Conservation (phyloP, 1,284 basidiomycete species). For the Malassezia arunalokei region DNA sequence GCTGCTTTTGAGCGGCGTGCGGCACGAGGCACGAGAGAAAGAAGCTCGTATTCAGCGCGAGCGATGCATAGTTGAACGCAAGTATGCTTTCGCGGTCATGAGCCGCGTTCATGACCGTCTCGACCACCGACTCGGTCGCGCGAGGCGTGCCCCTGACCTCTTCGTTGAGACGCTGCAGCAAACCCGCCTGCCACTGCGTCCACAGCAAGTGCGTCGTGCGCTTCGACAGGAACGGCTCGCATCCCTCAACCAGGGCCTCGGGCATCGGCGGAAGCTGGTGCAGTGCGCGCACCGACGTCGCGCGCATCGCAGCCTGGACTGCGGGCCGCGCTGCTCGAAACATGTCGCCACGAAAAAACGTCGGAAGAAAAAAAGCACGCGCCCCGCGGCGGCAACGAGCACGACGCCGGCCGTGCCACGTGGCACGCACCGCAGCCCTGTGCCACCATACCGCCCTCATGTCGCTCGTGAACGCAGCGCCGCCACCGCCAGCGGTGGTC, state of each 20-base stretch:
- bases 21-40: slow-evolving; percentile 71
- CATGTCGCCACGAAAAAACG: no score
- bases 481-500: background rate
- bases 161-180: slow-evolving; percentile 40
- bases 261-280: slow-evolving; percentile 36
- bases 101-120: slow-evolving; percentile 65
- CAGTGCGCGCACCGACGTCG: background rate
- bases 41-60: slow-evolving; percentile 88
- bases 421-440: no score
- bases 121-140: slow-evolving; percentile 56
- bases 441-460: background rate
- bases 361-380: no score
- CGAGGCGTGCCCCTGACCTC: slow-evolving; percentile 50
- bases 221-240: slow-evolving; percentile 33
- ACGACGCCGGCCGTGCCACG: background rate
- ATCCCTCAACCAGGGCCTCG: slow-evolving; percentile 24
- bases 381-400: background rate
- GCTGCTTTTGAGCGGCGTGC: slow-evolving; percentile 2
- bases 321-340: no score
- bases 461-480: background rate
- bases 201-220: slow-evolving; percentile 32
- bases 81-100: slow-evolving; percentile 56
- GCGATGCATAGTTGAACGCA: slow-evolving; percentile 80
- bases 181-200: slow-evolving; percentile 35
- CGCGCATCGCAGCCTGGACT: background rate